A percentile compares a stretch with the other conserved stretches of the same genome.
phyloP scores from a whole-genome alignment of 495 filamentous ascomycete genomes.

The Schizothecium vesticola region DNA sequence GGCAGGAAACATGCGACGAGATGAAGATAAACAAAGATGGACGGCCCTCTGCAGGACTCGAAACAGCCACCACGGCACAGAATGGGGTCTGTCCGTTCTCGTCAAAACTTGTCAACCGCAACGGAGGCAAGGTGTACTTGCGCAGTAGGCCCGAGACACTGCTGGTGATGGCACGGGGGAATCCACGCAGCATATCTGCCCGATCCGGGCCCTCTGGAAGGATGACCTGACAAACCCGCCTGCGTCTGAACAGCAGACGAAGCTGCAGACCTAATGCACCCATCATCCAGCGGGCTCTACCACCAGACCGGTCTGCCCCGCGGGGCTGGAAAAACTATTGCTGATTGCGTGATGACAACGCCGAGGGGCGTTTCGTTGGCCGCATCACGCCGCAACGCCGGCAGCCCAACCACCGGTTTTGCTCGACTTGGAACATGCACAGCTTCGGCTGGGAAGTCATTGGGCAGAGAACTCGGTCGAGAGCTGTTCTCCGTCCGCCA shows the following conservation, averaged over 20 bases:
- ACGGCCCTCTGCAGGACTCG: conserved; percentile 12
- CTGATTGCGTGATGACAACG: background rate
- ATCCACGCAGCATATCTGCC: background rate
- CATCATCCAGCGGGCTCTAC: background rate
- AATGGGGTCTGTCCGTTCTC: background rate
- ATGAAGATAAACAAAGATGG: conserved; percentile 1
- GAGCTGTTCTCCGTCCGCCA: too few relatives aligned
- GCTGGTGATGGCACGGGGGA: background rate
- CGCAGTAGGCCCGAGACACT: background rate
- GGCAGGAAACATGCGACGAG: background rate
- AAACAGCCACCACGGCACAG: conserved; percentile 8
- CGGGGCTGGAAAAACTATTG: background rate
- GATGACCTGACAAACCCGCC: too few relatives aligned
- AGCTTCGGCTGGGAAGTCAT: too few relatives aligned
- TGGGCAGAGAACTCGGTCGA: too few relatives aligned
- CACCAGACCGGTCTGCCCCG: background rate
- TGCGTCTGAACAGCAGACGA: background rate
- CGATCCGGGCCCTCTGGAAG: too few relatives aligned
- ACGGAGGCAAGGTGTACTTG: background rate
- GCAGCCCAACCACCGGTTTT: background rate
- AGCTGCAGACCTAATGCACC: background rate
- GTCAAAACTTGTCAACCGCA: background rate
- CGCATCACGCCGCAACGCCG: background rate
- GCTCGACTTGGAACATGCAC: background rate
- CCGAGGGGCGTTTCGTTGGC: background rate